Percentiles rank a stretch among this genome's conserved stretches.
These are phyloP conservation scores for Phialophora tarda DNA, from an alignment of 2,329 filamentous ascomycete species.

Conservation along the genomic window DNA sequence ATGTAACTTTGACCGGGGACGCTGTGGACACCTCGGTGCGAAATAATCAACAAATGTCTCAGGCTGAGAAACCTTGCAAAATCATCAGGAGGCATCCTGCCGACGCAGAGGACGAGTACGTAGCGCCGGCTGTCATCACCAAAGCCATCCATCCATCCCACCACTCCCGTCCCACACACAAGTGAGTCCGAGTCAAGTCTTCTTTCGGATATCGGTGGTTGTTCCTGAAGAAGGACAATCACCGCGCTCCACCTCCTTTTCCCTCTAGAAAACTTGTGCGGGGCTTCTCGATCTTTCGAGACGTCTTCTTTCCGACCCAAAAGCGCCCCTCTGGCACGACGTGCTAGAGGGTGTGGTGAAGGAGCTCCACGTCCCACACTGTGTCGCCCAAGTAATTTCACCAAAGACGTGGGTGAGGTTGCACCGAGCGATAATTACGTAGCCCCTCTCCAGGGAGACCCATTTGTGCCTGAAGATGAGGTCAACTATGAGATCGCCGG, in stretches of 20 bases:
- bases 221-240: not conserved
- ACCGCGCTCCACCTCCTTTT: not conserved
- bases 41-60: constrained; percentile 2
- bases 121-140: not conserved
- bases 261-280: not conserved
- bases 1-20: not conserved
- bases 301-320: not conserved
- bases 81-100: not conserved
- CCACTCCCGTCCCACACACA: not conserved
- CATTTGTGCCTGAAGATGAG: not conserved
- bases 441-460: not conserved
- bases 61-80: constrained; percentile 7
- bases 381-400: not conserved
- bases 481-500: not conserved
- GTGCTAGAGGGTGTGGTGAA: not conserved
- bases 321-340: not conserved
- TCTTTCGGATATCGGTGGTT: not conserved
- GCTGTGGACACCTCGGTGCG: not conserved
- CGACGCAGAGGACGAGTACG: not conserved
- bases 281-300: not conserved
- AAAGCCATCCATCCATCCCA: not conserved
- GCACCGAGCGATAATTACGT: not conserved
- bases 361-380: not conserved
- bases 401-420: not conserved
- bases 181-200: constrained; percentile 1